A percentile compares a stretch with the other conserved stretches of the same genome.
phyloP scores from a whole-genome alignment of 2,329 filamentous ascomycete species.

The Paracorniculantispora psalliotae region DNA sequence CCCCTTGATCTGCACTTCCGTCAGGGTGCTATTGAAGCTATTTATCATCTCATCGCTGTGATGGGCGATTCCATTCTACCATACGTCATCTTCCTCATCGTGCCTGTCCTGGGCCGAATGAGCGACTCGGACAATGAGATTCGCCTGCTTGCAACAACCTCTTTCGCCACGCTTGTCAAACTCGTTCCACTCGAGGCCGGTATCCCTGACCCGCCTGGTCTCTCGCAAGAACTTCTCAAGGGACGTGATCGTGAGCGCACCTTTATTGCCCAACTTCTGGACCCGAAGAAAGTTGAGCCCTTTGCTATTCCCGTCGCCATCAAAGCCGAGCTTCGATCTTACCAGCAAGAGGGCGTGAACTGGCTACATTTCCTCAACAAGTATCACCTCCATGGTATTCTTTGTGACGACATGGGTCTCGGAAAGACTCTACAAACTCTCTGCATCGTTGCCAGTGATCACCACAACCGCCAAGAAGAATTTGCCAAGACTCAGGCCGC shows the following conservation, averaged over 20 bases:
- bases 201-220: slow-evolving; percentile 90
- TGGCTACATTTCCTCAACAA: slow-evolving; percentile 98
- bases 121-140: slow-evolving; percentile 97
- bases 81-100: slow-evolving; percentile 98
- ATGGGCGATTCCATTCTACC: slow-evolving; percentile 96
- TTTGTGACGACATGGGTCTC: slow-evolving; percentile 98
- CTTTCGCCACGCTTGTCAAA: slow-evolving; percentile 95
- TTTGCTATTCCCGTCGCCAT: slow-evolving; percentile 94
- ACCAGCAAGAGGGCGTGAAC: slow-evolving; percentile 98
- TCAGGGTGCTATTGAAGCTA: slow-evolving; percentile 89
- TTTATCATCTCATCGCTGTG: slow-evolving; percentile 95
- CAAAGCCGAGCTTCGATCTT: slow-evolving; percentile 92
- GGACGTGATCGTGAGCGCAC: slow-evolving; percentile 91
- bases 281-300: slow-evolving; percentile 92
- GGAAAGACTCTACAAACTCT: slow-evolving; percentile 96
- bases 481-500: slow-evolving; percentile 74
- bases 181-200: slow-evolving; percentile 94
- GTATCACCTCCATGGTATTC: slow-evolving; percentile 95
- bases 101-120: slow-evolving; percentile 94
- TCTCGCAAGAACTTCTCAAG: slow-evolving; percentile 81
- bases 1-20: slow-evolving; percentile 81
- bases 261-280: slow-evolving; percentile 93
- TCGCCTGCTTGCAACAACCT: slow-evolving; percentile 88
- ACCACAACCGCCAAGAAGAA: slow-evolving; percentile 88
- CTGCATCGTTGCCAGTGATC: slow-evolving; percentile 96